Evolutionary conservation across 805 yeast species (phyloP).

Genomic region (Lipomyces orientalis): DNA sequence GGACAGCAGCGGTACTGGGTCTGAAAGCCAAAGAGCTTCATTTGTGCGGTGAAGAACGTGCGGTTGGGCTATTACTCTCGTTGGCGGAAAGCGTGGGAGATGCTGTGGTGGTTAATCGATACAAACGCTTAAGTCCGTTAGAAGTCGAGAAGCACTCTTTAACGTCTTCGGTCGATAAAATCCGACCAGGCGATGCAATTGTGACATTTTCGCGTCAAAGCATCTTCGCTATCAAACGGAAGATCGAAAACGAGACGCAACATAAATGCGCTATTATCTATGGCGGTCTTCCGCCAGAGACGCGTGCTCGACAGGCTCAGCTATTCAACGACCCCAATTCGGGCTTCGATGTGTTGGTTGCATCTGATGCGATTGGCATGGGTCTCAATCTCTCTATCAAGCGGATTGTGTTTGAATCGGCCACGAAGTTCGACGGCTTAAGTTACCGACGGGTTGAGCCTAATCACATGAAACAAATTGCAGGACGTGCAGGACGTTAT

Average conservation of each 20-base stretch:
- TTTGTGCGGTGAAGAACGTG: constrained; percentile 90
- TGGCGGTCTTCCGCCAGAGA: constrained; percentile 96
- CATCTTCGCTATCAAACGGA: constrained; percentile 70
- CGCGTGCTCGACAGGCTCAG: constrained; percentile 81
- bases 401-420: constrained; percentile 74
- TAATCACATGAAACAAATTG: constrained; percentile 86
- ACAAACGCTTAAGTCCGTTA: constrained; percentile 76
- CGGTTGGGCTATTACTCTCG: constrained; percentile 68
- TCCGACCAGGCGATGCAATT: constrained; percentile 82
- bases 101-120: constrained; percentile 68
- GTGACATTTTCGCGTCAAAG: constrained; percentile 81
- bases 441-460: constrained; percentile 55
- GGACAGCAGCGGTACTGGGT: constrained; percentile 92
- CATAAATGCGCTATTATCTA: constrained; percentile 85
- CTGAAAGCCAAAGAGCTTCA: constrained; percentile 85
- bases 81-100: constrained; percentile 79
- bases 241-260: constrained; percentile 67
- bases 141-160: constrained; percentile 54
- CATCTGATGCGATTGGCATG: constrained; percentile 98
- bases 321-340: constrained; percentile 73
- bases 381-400: constrained; percentile 85
- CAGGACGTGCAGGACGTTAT: constrained; percentile 93
- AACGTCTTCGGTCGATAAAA: constrained; percentile 47
- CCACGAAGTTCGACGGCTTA: constrained; percentile 73
- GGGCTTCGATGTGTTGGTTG: constrained; percentile 79